Evolutionary conservation across 257 asterid species (phyloP).

Genomic region (Anisodus acutangulus): DNA sequence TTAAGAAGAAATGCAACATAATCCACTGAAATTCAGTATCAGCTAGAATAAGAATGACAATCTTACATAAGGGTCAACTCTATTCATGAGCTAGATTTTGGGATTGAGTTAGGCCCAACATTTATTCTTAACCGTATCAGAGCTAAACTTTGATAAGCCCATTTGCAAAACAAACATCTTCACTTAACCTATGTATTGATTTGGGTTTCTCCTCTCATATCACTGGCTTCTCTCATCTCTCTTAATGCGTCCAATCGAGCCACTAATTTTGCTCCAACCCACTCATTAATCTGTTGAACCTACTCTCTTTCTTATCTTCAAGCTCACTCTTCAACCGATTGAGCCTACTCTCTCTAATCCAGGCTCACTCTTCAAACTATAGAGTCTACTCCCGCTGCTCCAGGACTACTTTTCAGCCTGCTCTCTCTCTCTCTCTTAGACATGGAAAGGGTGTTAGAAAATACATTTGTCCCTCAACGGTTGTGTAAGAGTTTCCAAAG

Average conservation of each 20-base stretch:
- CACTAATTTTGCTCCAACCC: background rate
- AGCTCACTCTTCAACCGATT: background rate
- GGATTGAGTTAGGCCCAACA: background rate
- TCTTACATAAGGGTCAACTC: background rate
- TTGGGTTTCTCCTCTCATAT: background rate
- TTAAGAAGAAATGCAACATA: background rate
- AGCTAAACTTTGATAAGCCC: background rate
- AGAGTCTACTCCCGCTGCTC: background rate
- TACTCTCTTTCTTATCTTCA: background rate
- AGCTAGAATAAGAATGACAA: slow-evolving; percentile 17
- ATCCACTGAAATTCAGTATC: background rate
- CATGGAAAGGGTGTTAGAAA: background rate
- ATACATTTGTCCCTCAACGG: background rate
- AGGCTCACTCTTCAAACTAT: background rate
- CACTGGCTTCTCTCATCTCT: background rate
- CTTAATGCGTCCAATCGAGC: background rate
- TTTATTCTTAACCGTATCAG: background rate
- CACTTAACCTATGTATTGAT: background rate
- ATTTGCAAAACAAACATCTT: too few relatives aligned
- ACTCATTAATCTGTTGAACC: background rate
- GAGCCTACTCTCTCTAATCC: background rate
- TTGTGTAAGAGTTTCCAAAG: background rate
- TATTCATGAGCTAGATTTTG: background rate
- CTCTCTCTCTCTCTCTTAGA: background rate
- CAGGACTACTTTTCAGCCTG: background rate